Percentiles rank a stretch among this genome's conserved stretches.
Evolutionary conservation across 176 grass and related monocot genomes (phyloP).

Genomic region (Pharus latifolius): DNA sequence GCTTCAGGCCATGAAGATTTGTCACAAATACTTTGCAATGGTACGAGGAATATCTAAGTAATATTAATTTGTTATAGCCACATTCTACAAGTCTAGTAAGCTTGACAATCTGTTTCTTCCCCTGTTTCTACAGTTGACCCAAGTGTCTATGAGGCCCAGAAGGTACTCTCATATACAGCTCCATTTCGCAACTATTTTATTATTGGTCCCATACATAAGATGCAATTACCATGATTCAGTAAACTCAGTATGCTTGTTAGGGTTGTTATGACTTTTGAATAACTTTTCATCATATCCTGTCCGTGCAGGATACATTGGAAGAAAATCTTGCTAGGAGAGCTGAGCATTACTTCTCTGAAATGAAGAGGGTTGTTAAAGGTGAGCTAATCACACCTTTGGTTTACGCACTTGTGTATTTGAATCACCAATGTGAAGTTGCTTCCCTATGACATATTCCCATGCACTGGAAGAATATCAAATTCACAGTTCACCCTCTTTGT

Average conservation of each 20-base stretch:
- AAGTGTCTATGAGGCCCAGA: constrained; percentile 43
- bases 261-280: neutral
- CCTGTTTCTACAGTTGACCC: constrained; percentile 45
- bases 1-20: constrained; percentile 25
- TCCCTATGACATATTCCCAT: neutral
- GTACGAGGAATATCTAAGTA: constrained; percentile 7
- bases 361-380: constrained; percentile 68
- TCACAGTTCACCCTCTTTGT: neutral
- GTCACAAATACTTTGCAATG: constrained; percentile 45
- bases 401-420: neutral
- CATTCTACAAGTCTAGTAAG: neutral
- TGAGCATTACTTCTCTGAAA: constrained; percentile 92
- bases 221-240: neutral
- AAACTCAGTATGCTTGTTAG: no score
- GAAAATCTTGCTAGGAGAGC: constrained; percentile 71
- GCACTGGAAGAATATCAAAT: neutral
- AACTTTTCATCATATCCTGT: neutral
- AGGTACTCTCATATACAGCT: constrained; percentile 27
- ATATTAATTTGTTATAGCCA: neutral
- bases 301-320: constrained; percentile 42
- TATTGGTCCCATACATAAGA: neutral
- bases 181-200: neutral
- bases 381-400: neutral
- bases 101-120: neutral
- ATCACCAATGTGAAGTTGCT: neutral